Percentiles rank a stretch among this genome's conserved stretches.
Evolutionary conservation across 352 stramenopile species (phyloP).

Genomic region (Globisporangium viniferum): DNA sequence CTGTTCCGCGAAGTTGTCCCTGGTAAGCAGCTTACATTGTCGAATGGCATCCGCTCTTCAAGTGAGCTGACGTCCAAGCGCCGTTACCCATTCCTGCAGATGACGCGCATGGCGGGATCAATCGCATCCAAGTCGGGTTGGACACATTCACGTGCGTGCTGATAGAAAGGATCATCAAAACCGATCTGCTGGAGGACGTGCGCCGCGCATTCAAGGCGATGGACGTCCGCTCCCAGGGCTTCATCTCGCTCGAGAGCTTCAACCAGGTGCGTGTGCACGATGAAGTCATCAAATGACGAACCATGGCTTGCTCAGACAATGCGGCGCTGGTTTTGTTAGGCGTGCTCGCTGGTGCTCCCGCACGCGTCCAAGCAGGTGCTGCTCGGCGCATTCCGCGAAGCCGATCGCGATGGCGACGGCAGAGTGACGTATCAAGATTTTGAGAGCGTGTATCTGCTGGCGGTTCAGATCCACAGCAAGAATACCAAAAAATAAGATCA

Average conservation of each 20-base stretch:
- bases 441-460: slow-evolving; percentile 11
- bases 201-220: slow-evolving; percentile 64
- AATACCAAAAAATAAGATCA: not conserved
- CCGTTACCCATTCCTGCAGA: not conserved
- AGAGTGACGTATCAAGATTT: slow-evolving; percentile 20
- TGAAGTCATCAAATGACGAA: too few species aligned
- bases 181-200: slow-evolving; percentile 53
- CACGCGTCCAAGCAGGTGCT: slow-evolving; percentile 31
- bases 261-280: slow-evolving; percentile 18
- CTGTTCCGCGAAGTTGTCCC: slow-evolving; percentile 35
- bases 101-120: slow-evolving; percentile 4
- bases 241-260: slow-evolving; percentile 65
- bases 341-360: slow-evolving; percentile 36
- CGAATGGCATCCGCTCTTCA: not conserved
- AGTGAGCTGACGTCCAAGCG: not conserved
- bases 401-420: slow-evolving; percentile 55
- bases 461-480: not conserved
- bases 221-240: slow-evolving; percentile 52
- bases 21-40: not conserved
- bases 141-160: slow-evolving; percentile 31
- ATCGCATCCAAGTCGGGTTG: slow-evolving; percentile 21
- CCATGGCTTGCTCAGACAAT: not conserved
- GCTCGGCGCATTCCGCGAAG: slow-evolving; percentile 42
- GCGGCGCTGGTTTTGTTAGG: slow-evolving; percentile 14
- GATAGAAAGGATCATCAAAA: slow-evolving; percentile 31